These are phyloP conservation scores for Pyrenula aspistea DNA, from an alignment of 495 filamentous ascomycete genomes.

Conservation along the genomic window DNA sequence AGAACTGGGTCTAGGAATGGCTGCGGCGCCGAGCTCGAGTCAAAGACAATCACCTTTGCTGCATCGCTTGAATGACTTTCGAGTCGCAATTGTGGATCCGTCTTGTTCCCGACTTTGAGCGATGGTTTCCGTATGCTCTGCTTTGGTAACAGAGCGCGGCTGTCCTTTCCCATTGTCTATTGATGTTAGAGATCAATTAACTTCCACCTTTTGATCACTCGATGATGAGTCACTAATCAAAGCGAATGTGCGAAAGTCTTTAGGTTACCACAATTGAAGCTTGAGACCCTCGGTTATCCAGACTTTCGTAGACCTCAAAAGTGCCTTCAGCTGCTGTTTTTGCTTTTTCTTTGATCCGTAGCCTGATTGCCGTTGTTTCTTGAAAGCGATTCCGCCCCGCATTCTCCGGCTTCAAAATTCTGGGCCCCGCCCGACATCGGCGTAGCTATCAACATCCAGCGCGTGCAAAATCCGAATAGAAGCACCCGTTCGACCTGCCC, in stretches of 20 bases:
- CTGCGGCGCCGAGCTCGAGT: conserved; percentile 14
- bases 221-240: too few species aligned
- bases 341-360: too few species aligned
- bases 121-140: conserved; percentile 11
- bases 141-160: background rate
- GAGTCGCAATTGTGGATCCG: background rate
- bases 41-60: conserved; percentile 6
- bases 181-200: too few species aligned
- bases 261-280: too few species aligned
- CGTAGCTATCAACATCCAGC: background rate
- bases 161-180: background rate
- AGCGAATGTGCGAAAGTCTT: too few species aligned
- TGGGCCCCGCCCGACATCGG: background rate
- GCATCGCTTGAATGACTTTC: background rate
- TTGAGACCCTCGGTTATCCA: too few species aligned
- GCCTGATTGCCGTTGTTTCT: too few species aligned
- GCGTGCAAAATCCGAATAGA: background rate
- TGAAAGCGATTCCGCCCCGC: too few species aligned
- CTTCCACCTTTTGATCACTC: too few species aligned
- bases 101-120: conserved; percentile 11
- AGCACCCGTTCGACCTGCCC: background rate
- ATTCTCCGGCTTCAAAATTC: background rate
- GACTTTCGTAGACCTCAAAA: too few species aligned
- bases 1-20: conserved; percentile 18
- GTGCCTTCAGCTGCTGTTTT: too few species aligned